Evolutionary conservation across 495 filamentous ascomycete genomes (phyloP), one percentile per base, ranked within the genome.

Genomic region (Peziza echinospora): DNA sequence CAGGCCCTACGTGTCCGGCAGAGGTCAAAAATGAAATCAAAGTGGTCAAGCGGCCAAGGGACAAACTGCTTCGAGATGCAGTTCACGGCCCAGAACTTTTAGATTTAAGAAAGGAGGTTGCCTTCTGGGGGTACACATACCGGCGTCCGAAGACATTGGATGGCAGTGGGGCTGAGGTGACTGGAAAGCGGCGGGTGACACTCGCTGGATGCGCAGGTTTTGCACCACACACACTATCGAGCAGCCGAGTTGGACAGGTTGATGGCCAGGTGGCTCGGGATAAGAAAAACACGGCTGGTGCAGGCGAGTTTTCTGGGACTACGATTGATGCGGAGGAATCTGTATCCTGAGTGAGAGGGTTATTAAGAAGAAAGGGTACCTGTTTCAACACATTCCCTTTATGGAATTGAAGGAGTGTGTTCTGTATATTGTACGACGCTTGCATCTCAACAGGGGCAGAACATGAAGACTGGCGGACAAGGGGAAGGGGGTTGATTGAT

Each of bases 51-150:
- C 63, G 86, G 47, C 72, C 86, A 2, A 67, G 84, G 9, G 87
- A 96, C 53, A 76, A 75, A 56, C 61, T 93, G 46, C 62, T 96
- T 41, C 63, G 86, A 26, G 87, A 96, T 59, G 66, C 65, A 34
- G 60, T 66, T 11, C 67, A 77, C 2, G 73, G 70, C 9, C 67
- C 64, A 45, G 70, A 68, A 17, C 83, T 75, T 1, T 62, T 96
- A 53, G 79, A 85, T 47, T 69, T 86, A 46, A 71, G 87, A 49
- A 85, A 84, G 60, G 71, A 65, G 62, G 78, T 71, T 8, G 83
- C 83, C 1, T 93, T 93, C 62, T 59, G 85, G 45, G 86, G 87
- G n/a, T 96, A 96, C 60, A 84, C 81, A 10, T 93, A 84, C 60
- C 72, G 75, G 13, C 65, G 75, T 44, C 76, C 76, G 4, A 68